phyloP scores from a whole-genome alignment of 73 alveolate species.

The Stentor coeruleus region DNA sequence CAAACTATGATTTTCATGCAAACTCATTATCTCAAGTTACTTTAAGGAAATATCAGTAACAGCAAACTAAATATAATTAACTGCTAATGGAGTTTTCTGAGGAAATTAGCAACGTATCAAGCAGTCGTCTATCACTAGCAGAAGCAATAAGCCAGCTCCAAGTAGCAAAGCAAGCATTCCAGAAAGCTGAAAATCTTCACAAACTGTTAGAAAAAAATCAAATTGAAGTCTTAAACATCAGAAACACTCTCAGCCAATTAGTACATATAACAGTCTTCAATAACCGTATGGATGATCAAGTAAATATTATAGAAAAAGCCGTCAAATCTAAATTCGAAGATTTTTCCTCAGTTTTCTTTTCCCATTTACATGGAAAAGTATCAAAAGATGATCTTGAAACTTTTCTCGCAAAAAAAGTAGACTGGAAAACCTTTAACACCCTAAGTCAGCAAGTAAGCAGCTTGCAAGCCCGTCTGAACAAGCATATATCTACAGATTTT shows the following conservation, averaged over 20 bases:
- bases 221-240: neutral
- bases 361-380: neutral
- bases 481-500: neutral
- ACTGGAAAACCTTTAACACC: neutral
- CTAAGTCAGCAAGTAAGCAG: neutral
- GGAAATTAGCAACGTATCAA: too few relatives aligned
- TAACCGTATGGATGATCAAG: neutral
- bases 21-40: too few relatives aligned
- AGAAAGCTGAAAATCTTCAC: neutral
- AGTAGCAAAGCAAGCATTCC: neutral
- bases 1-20: too few relatives aligned
- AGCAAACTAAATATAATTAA: too few relatives aligned
- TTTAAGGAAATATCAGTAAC: too few relatives aligned
- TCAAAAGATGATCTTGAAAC: neutral
- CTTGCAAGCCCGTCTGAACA: neutral
- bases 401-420: neutral
- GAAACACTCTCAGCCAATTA: neutral
- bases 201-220: neutral
- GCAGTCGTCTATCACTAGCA: neutral
- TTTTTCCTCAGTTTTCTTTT: neutral
- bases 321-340: constrained; percentile 6
- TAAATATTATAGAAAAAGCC: neutral
- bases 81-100: too few relatives aligned
- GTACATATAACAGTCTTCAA: neutral
- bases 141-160: neutral